A percentile compares a stretch with the other conserved stretches of the same genome.
Evolutionary conservation across 1,139 yeast genomes (phyloP).

Genomic region (Kazachstania sp.): DNA sequence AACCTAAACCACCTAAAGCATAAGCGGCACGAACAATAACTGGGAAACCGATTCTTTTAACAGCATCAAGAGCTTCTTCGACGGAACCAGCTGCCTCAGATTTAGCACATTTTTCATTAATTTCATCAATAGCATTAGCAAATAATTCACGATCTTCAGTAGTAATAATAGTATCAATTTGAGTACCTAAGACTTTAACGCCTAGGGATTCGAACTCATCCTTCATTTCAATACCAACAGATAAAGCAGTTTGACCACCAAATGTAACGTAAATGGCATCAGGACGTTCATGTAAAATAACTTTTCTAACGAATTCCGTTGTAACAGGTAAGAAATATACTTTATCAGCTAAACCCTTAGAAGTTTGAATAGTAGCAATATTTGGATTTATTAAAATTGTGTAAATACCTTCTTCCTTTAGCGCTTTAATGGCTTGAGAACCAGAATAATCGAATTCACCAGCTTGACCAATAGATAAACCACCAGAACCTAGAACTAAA

Average conservation of each 20-base stretch:
- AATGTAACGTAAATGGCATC: constrained; percentile 96
- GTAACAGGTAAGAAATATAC: constrained; percentile 95
- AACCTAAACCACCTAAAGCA: constrained; percentile 96
- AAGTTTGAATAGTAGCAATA: constrained; percentile 97
- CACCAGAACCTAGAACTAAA: constrained; percentile 95
- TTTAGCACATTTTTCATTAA: constrained; percentile 88
- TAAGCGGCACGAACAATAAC: constrained; percentile 96
- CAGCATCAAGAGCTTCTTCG: constrained; percentile 78
- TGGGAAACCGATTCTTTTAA: constrained; percentile 83
- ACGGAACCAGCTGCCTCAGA: constrained; percentile 77
- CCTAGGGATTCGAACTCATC: constrained; percentile 90
- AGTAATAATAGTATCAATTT: constrained; percentile 88
- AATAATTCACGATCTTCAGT: constrained; percentile 97
- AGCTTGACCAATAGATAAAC: constrained; percentile 97
- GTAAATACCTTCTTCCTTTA: constrained; percentile 95
- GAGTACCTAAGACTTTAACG: constrained; percentile 94
- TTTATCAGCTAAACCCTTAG: constrained; percentile 95
- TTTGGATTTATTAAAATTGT: constrained; percentile 94
- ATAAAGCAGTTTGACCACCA: constrained; percentile 97
- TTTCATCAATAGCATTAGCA: constrained; percentile 90
- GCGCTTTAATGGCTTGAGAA: constrained; percentile 87
- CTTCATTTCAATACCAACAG: constrained; percentile 90
- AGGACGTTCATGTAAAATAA: constrained; percentile 88
- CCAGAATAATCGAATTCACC: constrained; percentile 99
- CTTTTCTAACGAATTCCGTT: constrained; percentile 92